Evolutionary conservation across 306 rosid genomes (phyloP).

Genomic region (Gastrolobium bilobum): DNA sequence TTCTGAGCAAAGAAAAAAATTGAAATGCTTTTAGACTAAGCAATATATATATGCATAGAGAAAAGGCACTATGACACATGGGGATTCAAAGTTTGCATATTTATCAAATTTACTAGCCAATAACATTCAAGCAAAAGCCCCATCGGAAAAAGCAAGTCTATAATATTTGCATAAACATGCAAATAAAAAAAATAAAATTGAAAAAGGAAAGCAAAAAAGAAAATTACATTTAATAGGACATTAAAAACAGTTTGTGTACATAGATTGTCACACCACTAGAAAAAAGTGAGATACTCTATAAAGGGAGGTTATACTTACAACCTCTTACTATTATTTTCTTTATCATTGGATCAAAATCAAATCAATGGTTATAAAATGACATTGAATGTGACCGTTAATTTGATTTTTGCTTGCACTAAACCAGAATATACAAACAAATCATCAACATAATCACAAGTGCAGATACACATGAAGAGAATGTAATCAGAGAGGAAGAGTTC

Average conservation of each 20-base stretch:
- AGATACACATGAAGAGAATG: constrained; percentile 30
- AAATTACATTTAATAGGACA: not conserved
- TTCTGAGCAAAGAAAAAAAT: constrained; percentile 60
- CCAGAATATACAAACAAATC: constrained; percentile 15
- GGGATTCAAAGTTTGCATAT: constrained; percentile 12
- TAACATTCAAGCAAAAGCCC: not conserved
- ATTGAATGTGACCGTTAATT: not conserved
- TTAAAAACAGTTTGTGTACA: not conserved
- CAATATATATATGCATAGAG: not conserved
- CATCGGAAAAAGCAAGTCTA: not conserved
- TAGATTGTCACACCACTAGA: not conserved
- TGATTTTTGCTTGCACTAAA: not conserved
- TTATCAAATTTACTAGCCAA: constrained; percentile 3
- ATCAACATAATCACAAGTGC: constrained; percentile 18
- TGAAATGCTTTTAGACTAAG: constrained; percentile 34
- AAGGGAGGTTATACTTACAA: too few species aligned
- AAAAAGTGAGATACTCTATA: not conserved
- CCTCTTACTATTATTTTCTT: too few species aligned
- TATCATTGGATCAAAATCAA: too few species aligned
- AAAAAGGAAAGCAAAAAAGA: not conserved
- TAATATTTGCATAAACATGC: not conserved
- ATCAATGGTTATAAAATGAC: too few species aligned
- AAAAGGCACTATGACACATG: constrained; percentile 11
- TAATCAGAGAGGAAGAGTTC: constrained; percentile 45
- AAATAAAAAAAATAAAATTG: not conserved